Percentiles rank a stretch among this genome's conserved stretches.
Evolutionary conservation across 805 yeast species (phyloP).

Genomic region (Millerago galiae): DNA sequence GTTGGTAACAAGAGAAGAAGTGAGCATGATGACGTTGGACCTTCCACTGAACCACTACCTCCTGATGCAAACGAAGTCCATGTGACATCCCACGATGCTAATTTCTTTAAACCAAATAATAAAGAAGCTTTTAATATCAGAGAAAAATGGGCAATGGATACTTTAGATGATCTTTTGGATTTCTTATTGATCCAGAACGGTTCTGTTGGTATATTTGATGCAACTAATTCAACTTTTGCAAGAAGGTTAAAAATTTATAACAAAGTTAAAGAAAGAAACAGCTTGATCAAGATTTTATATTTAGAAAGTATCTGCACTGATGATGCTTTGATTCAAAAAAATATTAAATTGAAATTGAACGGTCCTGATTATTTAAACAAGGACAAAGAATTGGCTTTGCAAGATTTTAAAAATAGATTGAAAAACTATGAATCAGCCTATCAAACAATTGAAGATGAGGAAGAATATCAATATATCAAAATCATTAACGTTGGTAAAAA

Average conservation of each 20-base stretch:
- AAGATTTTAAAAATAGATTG: conserved; percentile 77
- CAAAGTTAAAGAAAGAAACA: conserved; percentile 48
- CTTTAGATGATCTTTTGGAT: conserved; percentile 76
- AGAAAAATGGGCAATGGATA: conserved; percentile 95
- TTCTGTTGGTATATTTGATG: conserved; percentile 87
- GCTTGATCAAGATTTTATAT: conserved; percentile 70
- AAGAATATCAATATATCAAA: conserved; percentile 75
- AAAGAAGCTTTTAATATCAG: conserved; percentile 55
- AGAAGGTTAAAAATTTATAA: conserved; percentile 55
- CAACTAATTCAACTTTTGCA: conserved; percentile 69
- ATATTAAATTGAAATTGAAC: conserved; percentile 74
- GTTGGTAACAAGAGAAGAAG: conserved; percentile 92
- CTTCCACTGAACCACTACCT: conserved; percentile 59
- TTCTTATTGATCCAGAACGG: conserved; percentile 78
- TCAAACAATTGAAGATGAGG: conserved; percentile 80
- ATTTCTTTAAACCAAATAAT: conserved; percentile 81
- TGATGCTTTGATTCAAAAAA: conserved; percentile 68
- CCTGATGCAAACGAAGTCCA: conserved; percentile 25
- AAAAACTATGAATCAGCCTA: conserved; percentile 83
- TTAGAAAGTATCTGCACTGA: conserved; percentile 87
- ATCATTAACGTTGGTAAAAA: conserved; percentile 96
- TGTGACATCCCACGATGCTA: conserved; percentile 57
- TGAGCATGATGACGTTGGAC: conserved; percentile 55
- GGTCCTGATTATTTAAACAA: conserved; percentile 91
- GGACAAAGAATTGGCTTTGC: conserved; percentile 74